Evolutionary conservation across 2,329 filamentous ascomycete genomes (phyloP).

Genomic region (Diaporthe batatas): DNA sequence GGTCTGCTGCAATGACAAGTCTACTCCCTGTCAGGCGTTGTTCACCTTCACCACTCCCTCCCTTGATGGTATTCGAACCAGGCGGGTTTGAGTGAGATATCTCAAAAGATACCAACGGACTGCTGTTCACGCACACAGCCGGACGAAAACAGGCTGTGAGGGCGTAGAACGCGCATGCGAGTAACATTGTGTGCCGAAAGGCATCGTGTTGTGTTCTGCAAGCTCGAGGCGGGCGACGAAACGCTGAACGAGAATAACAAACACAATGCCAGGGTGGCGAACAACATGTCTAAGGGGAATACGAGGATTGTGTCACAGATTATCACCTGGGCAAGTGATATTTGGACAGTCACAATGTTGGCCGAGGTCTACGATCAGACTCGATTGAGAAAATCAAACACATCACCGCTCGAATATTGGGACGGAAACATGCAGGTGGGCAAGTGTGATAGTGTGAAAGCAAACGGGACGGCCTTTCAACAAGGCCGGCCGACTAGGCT

Average conservation of each 20-base stretch:
- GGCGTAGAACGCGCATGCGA: conserved; percentile 8
- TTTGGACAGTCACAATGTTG: background rate
- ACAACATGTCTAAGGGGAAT: background rate
- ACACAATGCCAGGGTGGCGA: conserved; percentile 7
- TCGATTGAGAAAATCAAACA: conserved; percentile 12
- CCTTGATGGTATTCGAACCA: background rate
- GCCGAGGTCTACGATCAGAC: conserved; percentile 7
- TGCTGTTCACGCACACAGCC: background rate
- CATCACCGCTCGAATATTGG: background rate
- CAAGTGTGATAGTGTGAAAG: background rate
- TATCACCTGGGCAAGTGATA: background rate
- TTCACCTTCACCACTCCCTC: background rate
- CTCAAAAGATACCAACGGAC: background rate
- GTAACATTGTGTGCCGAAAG: background rate
- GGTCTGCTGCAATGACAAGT: background rate
- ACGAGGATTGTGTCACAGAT: conserved; percentile 13
- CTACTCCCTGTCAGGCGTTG: background rate
- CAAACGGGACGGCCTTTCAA: background rate
- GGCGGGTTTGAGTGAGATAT: background rate
- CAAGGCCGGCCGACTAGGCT: background rate
- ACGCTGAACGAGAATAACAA: background rate
- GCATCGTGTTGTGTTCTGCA: background rate
- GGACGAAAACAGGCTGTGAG: background rate
- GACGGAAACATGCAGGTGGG: conserved; percentile 20
- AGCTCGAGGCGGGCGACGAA: background rate